A percentile compares a stretch with the other conserved stretches of the same genome.
Conservation (phyloP, 352 stramenopile species). For the Phytophthora aleatoria region DNA sequence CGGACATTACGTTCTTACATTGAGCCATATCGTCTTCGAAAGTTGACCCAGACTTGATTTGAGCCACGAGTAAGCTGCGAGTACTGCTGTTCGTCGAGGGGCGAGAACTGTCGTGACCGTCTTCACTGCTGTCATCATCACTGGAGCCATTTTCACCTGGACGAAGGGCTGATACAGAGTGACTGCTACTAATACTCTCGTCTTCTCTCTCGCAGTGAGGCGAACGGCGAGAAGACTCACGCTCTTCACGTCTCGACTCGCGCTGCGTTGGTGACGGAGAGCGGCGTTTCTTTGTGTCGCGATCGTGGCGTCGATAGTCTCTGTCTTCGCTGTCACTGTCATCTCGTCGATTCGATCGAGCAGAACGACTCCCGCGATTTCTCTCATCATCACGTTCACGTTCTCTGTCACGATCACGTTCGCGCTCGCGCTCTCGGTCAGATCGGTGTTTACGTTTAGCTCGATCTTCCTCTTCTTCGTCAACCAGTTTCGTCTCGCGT, state of each 20-base stretch:
- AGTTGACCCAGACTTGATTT: slow-evolving; percentile 60
- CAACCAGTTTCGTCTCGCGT: slow-evolving; percentile 22
- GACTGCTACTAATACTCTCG: slow-evolving; percentile 2
- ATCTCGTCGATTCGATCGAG: slow-evolving; percentile 22
- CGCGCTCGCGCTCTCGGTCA: slow-evolving; percentile 11
- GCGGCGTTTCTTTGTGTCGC: slow-evolving; percentile 12
- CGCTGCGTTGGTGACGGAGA: slow-evolving; percentile 19
- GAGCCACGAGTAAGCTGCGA: slow-evolving; percentile 53
- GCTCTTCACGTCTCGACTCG: slow-evolving; percentile 16
- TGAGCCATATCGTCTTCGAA: slow-evolving; percentile 5
- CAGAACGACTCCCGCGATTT: slow-evolving; percentile 10
- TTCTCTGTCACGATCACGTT: slow-evolving; percentile 9
- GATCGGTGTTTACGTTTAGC: slow-evolving; percentile 16
- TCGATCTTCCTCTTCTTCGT: slow-evolving; percentile 27
- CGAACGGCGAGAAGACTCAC: slow-evolving; percentile 7
- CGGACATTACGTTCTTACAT: slow-evolving; percentile 32
- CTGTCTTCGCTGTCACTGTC: slow-evolving; percentile 14
- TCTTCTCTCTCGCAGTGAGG: slow-evolving; percentile 14
- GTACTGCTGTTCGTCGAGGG: slow-evolving; percentile 36
- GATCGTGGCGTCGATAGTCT: slow-evolving; percentile 10
- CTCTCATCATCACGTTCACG: slow-evolving; percentile 7
- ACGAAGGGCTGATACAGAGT: slow-evolving; percentile 2
- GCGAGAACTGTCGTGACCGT: slow-evolving; percentile 31
- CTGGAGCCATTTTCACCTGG: slow-evolving; percentile 13
- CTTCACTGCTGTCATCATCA: slow-evolving; percentile 41